These are phyloP conservation scores for Lindgomyces ingoldianus DNA, from an alignment of 495 filamentous ascomycete genomes.

Conservation along the genomic window DNA sequence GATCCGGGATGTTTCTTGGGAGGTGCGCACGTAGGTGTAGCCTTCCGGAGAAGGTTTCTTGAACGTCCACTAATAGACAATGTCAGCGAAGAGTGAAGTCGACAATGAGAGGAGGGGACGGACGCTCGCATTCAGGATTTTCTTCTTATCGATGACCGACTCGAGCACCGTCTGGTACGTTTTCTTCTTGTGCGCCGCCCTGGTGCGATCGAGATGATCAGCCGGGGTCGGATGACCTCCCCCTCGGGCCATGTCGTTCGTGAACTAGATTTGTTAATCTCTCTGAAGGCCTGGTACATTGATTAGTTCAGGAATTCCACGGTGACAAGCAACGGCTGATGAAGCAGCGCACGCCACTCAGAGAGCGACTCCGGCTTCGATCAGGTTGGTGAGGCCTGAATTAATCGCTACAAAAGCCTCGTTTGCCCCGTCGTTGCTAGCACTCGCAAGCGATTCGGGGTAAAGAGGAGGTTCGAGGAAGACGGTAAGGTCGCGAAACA, in stretches of 20 bases:
- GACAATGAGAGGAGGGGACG: constrained; percentile 37
- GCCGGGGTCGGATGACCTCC: neutral
- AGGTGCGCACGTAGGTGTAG: neutral
- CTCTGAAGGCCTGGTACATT: neutral
- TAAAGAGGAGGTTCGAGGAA: neutral
- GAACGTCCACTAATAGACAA: constrained; percentile 29
- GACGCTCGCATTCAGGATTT: constrained; percentile 60
- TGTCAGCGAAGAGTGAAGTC: constrained; percentile 2
- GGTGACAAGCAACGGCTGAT: no score
- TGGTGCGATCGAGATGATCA: neutral
- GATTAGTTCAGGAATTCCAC: neutral
- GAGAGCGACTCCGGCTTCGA: neutral
- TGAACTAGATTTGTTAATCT: neutral
- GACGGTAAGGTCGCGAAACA: neutral
- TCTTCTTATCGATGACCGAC: constrained; percentile 60
- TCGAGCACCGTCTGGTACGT: constrained; percentile 61
- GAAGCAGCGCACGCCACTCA: neutral
- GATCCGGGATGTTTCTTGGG: neutral
- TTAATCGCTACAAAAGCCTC: neutral
- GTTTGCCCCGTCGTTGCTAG: neutral
- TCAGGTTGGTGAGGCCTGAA: no score
- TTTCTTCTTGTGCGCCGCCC: constrained; percentile 43
- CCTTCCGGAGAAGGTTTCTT: neutral
- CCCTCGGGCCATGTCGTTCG: neutral
- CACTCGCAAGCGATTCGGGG: neutral